Conservation (phyloP, 352 stramenopile species). For the Thraustochytrium striatum region DNA sequence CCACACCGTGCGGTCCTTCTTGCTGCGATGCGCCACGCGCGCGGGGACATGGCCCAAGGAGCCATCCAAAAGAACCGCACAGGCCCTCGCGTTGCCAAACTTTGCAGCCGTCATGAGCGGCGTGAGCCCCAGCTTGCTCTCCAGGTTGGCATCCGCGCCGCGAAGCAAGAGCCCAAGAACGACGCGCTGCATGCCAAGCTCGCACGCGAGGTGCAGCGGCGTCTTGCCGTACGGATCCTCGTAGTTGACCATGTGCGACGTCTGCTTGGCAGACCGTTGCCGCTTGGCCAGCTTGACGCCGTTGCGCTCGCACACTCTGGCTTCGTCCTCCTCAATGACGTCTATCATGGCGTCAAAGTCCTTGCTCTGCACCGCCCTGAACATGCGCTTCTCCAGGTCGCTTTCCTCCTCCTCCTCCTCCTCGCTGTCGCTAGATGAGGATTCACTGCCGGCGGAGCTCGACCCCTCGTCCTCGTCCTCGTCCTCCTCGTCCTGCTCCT, state of each 20-base stretch:
- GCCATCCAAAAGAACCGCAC: background rate
- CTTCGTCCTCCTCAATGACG: slow-evolving; percentile 30
- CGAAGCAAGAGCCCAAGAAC: slow-evolving; percentile 8
- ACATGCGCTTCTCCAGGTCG: too few species aligned
- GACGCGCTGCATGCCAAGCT: background rate
- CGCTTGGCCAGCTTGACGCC: background rate
- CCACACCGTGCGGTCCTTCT: background rate
- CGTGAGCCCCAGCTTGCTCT: slow-evolving; percentile 39
- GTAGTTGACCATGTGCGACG: slow-evolving; percentile 1
- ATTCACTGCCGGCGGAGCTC: too few species aligned
- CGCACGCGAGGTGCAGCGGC: slow-evolving; percentile 13
- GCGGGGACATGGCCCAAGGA: background rate
- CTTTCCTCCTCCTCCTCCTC: too few species aligned
- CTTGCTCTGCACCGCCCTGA: background rate
- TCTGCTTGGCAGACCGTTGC: background rate
- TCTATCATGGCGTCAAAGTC: slow-evolving; percentile 14
- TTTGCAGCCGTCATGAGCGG: slow-evolving; percentile 14
- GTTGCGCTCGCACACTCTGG: background rate
- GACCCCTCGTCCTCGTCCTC: too few species aligned
- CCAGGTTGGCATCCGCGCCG: slow-evolving; percentile 5
- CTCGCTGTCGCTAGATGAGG: too few species aligned
- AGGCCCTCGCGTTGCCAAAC: slow-evolving; percentile 15
- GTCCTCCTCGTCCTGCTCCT: too few species aligned
- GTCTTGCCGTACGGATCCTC: slow-evolving; percentile 34
- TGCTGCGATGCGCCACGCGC: background rate